Conservation (phyloP, 441 rosid genomes). For the Caryocar brasiliense region DNA sequence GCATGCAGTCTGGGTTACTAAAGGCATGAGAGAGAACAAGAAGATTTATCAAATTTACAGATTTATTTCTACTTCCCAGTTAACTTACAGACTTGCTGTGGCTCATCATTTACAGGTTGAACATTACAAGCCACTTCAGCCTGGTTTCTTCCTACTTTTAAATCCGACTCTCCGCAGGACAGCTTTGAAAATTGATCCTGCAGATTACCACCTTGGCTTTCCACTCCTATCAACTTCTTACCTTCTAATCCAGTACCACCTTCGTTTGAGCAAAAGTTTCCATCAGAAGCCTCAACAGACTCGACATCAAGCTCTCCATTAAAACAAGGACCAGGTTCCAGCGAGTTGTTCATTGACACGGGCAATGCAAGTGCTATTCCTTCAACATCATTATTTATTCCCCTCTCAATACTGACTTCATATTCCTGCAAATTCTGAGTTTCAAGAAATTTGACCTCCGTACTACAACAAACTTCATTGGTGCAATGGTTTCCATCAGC, state of each 20-base stretch:
- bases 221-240: slow-evolving; percentile 6
- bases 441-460: not conserved
- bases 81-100: slow-evolving; percentile 19
- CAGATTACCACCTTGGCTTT: slow-evolving; percentile 19
- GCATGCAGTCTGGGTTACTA: too few species aligned
- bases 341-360: slow-evolving; percentile 4
- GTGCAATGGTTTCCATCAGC: slow-evolving; percentile 5
- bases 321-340: not conserved
- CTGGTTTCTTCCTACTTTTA: slow-evolving; percentile 6
- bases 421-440: slow-evolving; percentile 2
- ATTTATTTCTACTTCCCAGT: slow-evolving; percentile 19
- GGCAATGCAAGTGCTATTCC: slow-evolving; percentile 6
- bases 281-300: slow-evolving; percentile 3
- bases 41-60: slow-evolving; percentile 9
- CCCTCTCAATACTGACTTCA: slow-evolving; percentile 5
- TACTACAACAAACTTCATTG: not conserved
- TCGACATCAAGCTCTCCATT: not conserved
- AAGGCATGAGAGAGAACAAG: too few species aligned
- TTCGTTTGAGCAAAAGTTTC: slow-evolving; percentile 5
- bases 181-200: slow-evolving; percentile 37
- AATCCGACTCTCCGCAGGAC: slow-evolving; percentile 18
- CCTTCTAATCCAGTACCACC: not conserved
- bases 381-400: slow-evolving; percentile 7
- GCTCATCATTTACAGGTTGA: slow-evolving; percentile 21
- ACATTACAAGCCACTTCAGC: slow-evolving; percentile 13